Evolutionary conservation across 257 asterid species (phyloP), one percentile per base, ranked within the genome.

Genomic region (Pogostemon cablin): DNA sequence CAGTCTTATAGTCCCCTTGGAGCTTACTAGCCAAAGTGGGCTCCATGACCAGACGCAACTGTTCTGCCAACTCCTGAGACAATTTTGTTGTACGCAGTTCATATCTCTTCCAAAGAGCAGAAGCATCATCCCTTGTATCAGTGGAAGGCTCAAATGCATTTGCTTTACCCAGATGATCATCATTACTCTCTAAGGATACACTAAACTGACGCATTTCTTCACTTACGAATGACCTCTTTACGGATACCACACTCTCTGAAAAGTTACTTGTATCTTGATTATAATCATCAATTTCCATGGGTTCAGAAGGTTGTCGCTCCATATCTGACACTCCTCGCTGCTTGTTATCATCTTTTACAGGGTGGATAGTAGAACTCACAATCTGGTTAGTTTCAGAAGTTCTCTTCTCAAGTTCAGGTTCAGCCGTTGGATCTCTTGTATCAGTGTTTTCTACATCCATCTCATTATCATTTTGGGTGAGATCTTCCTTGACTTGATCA

Each of bases 1-100:
- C 99, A 68, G 99, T 89, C 84, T 77, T 89, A 86, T 91, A 95
- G 81, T 95, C 95, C 25, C 99, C 99, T 76, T 91, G 97, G 67
- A 95, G 98, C 86, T 86, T 91, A 84, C 91, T 95, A 61, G 99
- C 99, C 73, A 83, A 71, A 72, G 93, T 95, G n/a, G 98, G 99
- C 56, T 95, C 98, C 98, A 95, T 84, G 40, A 95, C 90, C 58
- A 91, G 84, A 40, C 99, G 99, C 74, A 95, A 78, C 85, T 91
- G 98, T 78, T 95, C 98, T 3, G 96, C 88, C 61, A 95, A 78
- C 84, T 95, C 98, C 66, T 88, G 98, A 20, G 98, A 95, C 78
- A 91, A 81, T 80, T 97, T 89, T 48, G 89, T 85, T 0, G 99
- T 89, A 4, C 6, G 82, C 56, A 75, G 73, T 69, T 89, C 98